Evolutionary conservation across 805 yeast species (phyloP), one percentile per base, ranked within the genome.

Genomic region (Nakazawaea pomicola): DNA sequence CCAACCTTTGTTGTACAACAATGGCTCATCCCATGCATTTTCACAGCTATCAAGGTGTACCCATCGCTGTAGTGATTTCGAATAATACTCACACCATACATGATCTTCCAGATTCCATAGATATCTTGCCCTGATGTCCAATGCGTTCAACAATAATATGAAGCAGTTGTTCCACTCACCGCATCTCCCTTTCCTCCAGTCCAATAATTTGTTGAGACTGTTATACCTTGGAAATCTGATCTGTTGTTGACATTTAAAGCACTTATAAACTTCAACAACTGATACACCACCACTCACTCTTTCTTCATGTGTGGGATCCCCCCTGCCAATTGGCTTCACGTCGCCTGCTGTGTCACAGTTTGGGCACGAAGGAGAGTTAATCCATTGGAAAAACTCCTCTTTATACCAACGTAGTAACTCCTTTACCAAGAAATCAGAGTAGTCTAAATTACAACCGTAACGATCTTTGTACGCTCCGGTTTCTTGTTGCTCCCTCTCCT

Each of bases 111-210:
- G 65, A 57, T 88, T 89, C 95, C 95, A 86, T 2, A 90, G 64
- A 53, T 83, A 89, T 38, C 98, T 62, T 1, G 76, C 75, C 20
- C 77, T 66, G 4, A 78, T 54, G 0, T 82, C 85, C 32, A 90
- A 62, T 0, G 95, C 77, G 20, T 79, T 68, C 40, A 90, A 62
- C 2, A 89, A 61, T 27, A 87, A 64, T 33, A 84, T 70, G 55
- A 90, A 89, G 47, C 91, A 78, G 50, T 85, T 84, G 41, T 90
- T 91, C 95, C 95, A 91, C 58, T 91, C 98, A 1, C 98, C 98
- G 61, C 98, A 91, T 36, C 98, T 68, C 0, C 98, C 98, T 25
- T 56, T 55, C 32, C 87, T 64, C 0, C 82, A 73, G 21, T 74
- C 64, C 12, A 91, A 59, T 18, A 91, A 61, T 45, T 72, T 75